Evolutionary conservation across 495 filamentous ascomycete species (phyloP).

Genomic region (Podospora bellae-mahoneyi): DNA sequence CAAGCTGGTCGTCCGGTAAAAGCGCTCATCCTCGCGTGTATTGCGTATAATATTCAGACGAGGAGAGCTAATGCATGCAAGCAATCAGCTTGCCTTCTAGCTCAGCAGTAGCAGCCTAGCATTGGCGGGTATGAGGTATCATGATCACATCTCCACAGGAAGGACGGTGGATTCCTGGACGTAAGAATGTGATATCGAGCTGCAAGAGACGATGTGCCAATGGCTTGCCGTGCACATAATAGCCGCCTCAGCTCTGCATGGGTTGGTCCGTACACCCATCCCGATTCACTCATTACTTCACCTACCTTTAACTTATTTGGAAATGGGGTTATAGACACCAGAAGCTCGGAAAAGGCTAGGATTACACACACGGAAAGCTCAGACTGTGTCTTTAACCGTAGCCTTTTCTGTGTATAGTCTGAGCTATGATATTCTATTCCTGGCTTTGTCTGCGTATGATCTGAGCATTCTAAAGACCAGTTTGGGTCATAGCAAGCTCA

Average conservation of each 20-base stretch:
- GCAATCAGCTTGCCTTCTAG: conserved; percentile 32
- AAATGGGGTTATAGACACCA: too few species aligned
- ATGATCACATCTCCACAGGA: conserved; percentile 22
- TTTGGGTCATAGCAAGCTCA: too few species aligned
- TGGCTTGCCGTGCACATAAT: conserved; percentile 12
- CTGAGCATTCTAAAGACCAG: too few species aligned
- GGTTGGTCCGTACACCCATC: too few species aligned
- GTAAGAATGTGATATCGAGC: conserved; percentile 8
- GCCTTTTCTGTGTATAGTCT: too few species aligned
- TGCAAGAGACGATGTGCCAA: not conserved
- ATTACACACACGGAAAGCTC: too few species aligned
- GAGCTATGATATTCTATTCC: too few species aligned
- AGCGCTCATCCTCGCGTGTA: not conserved
- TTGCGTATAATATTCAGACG: not conserved
- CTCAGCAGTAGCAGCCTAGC: conserved; percentile 26
- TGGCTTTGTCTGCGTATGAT: too few species aligned
- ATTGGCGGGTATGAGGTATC: conserved; percentile 39
- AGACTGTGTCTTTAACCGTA: too few species aligned
- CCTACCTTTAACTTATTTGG: too few species aligned
- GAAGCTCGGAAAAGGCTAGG: too few species aligned
- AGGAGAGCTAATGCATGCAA: conserved; percentile 31
- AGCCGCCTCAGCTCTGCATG: conserved; percentile 19
- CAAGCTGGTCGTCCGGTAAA: not conserved
- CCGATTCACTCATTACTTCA: too few species aligned
- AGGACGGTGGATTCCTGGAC: not conserved